Evolutionary conservation across 257 asterid genomes (phyloP).

Genomic region (Fraxinus excelsior): DNA sequence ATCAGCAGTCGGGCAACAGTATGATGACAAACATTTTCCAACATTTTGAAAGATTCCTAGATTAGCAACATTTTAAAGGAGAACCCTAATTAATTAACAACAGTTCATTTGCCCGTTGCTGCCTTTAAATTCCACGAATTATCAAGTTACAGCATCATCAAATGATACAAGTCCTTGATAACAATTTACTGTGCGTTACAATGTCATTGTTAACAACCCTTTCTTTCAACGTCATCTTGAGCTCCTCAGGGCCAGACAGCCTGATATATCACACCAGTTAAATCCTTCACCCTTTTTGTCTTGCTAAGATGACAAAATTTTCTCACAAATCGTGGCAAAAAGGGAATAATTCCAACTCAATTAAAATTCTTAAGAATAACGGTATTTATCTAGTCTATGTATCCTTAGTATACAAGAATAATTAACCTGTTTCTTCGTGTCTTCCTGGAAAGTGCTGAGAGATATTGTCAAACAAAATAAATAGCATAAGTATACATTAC

Average conservation of each 20-base stretch:
- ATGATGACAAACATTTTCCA: not conserved
- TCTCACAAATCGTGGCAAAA: not conserved
- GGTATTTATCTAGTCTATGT: not conserved
- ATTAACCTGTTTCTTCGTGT: not conserved
- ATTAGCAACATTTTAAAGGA: not conserved
- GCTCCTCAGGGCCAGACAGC: not conserved
- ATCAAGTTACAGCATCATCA: not conserved
- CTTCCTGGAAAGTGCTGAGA: not conserved
- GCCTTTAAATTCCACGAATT: not conserved
- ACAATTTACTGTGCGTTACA: not conserved
- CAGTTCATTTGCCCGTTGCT: not conserved
- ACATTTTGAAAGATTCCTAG: not conserved
- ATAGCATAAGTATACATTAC: not conserved
- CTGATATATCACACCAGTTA: not conserved
- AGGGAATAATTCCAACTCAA: not conserved
- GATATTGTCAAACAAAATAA: not conserved
- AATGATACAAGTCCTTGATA: not conserved
- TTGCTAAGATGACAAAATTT: not conserved
- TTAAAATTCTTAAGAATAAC: not conserved
- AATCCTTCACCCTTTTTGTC: not conserved
- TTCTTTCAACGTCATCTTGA: not conserved
- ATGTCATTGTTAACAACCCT: not conserved
- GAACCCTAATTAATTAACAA: not conserved
- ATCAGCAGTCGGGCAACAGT: not conserved
- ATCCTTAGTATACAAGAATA: not conserved